These are phyloP conservation scores for Quercus dentata DNA, from an alignment of 306 rosid genomes.

Conservation along the genomic window DNA sequence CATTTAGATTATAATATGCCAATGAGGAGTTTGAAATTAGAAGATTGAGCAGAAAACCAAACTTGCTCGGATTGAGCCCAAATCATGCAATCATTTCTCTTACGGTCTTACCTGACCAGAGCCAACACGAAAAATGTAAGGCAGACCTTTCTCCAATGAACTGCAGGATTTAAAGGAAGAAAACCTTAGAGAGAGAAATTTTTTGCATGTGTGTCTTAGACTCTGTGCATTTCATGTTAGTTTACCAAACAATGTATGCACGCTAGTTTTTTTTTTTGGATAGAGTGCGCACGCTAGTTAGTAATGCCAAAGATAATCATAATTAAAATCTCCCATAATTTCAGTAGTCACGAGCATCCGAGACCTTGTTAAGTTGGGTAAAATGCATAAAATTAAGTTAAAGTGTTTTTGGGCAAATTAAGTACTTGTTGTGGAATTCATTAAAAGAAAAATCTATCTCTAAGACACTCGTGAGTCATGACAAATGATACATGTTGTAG, in stretches of 20 bases:
- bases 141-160: slow-evolving; percentile 87
- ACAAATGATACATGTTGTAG: neutral
- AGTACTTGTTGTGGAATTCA: neutral
- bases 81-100: neutral
- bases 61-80: neutral
- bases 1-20: slow-evolving; percentile 15
- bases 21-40: neutral
- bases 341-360: no score
- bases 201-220: neutral
- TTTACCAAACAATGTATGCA: neutral
- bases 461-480: neutral
- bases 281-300: neutral
- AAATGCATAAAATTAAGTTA: neutral
- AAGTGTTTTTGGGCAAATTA: neutral
- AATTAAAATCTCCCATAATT: no score
- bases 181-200: neutral
- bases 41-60: neutral
- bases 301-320: no score
- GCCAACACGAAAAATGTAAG: slow-evolving; percentile 81
- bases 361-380: neutral
- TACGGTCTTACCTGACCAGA: slow-evolving; percentile 65
- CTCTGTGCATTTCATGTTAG: neutral
- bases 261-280: neutral
- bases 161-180: slow-evolving; percentile 37
- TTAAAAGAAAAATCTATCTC: neutral